Base-by-base conservation (phyloP, 1,284 basidiomycete species). In the Tilletia indica region DNA sequence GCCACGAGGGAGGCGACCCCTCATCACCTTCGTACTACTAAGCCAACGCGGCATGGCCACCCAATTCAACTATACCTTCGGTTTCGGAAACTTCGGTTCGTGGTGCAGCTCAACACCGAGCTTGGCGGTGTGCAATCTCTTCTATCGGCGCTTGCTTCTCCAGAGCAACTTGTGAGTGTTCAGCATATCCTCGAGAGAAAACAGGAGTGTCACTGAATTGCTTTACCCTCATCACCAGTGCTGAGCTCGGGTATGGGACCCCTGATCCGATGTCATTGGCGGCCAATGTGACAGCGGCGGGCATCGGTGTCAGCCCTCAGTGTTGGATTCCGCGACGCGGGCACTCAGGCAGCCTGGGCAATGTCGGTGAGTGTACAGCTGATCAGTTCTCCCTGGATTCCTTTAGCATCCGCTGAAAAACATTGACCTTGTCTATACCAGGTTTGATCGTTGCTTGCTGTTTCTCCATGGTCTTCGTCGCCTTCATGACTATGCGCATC, bases 121-220 rank as follows among this genome's bases (percentile, higher is more conserved):
- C 36, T 42, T 64, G 61, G 61, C 61, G 6, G 61, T 64, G 4
- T 64, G 61, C 61, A 64, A 64, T 21, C 61, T 64, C 36, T 64
- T 64, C 61, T 64, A 39, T 36, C 31, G 34, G 3, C 61, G 61
- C 34, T 19, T 64, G 61, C 61, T 64, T 6, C 36, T 38, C 34
- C 61, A 39, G 34, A 21, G 16, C 12, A 64, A 39, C n/a, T 3
- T 64, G 61, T 64, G 36, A 64, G 61, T 16, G 38, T 39, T 21
- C 38, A 38, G 42, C 14, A 14, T 14, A 8, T 45, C 42, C 42
- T 31, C 25, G 25, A 31, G 25, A 31, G 25, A 31, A 31, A 31
- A 31, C 25, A 31, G 25, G 25, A 31, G 25, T 31, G n/a, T 54
- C 6, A 19, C 51, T n/a, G 51, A 54, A 54, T 19, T 54, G 51